Percentiles rank a stretch among this genome's conserved stretches.
Conservation (phyloP, 2,329 filamentous ascomycete species). For the Fusarium redolens region DNA sequence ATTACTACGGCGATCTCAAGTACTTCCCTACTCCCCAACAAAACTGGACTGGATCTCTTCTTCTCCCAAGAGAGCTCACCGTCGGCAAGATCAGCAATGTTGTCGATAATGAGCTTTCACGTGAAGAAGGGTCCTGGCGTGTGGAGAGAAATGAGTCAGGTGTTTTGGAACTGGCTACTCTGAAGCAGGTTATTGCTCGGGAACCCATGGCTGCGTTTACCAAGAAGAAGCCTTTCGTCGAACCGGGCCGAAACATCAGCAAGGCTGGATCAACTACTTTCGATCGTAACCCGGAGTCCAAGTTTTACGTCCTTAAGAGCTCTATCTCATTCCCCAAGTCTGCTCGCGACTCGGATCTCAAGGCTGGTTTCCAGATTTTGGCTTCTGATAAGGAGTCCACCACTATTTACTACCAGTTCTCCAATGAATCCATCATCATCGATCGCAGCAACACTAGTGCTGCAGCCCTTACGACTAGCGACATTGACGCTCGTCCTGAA, state of each 20-base stretch:
- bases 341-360: constrained; percentile 49
- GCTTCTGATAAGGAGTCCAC: constrained; percentile 54
- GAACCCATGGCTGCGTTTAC: constrained; percentile 51
- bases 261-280: constrained; percentile 27
- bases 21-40: constrained; percentile 54
- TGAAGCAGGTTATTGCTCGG: constrained; percentile 54
- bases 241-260: constrained; percentile 39
- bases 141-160: constrained; percentile 47
- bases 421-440: constrained; percentile 55
- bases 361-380: constrained; percentile 56
- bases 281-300: constrained; percentile 41
- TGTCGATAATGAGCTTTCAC: constrained; percentile 53
- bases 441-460: constrained; percentile 56
- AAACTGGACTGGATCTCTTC: constrained; percentile 57
- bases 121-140: constrained; percentile 55
- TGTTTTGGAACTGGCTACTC: constrained; percentile 51
- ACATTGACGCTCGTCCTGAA: constrained; percentile 53
- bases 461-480: constrained; percentile 52
- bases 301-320: constrained; percentile 54
- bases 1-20: constrained; percentile 53
- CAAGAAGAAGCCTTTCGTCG: constrained; percentile 37
- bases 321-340: constrained; percentile 51
- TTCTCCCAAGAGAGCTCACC: constrained; percentile 56
- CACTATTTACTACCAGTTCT: constrained; percentile 58
- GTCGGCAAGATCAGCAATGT: constrained; percentile 54